phyloP scores from a whole-genome alignment of 768 basidiomycete genomes.

The Krasilnikovozyma curviuscula region DNA sequence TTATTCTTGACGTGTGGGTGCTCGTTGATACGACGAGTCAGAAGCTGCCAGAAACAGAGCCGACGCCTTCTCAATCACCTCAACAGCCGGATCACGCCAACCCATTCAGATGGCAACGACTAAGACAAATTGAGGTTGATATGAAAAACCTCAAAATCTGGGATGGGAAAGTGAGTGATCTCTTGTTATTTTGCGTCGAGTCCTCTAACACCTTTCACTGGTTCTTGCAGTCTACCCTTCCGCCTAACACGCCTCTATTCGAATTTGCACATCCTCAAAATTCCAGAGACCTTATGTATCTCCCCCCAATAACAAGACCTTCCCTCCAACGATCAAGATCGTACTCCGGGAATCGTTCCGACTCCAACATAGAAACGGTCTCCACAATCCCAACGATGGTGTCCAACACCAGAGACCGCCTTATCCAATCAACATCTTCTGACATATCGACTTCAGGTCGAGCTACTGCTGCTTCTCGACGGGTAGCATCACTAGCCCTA shows the following conservation, averaged over 20 bases:
- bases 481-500: not conserved
- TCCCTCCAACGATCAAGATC: slow-evolving; percentile 42
- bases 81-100: no score
- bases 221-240: slow-evolving; percentile 32
- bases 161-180: slow-evolving; percentile 39
- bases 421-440: no score
- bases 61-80: slow-evolving; percentile 13
- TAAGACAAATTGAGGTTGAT: slow-evolving; percentile 50
- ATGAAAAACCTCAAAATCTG: slow-evolving; percentile 41
- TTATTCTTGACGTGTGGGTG: slow-evolving; percentile 28
- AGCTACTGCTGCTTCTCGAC: no score
- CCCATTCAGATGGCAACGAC: slow-evolving; percentile 47
- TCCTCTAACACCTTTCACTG: not conserved
- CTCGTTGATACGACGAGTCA: not conserved
- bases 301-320: not conserved
- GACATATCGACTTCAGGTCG: no score
- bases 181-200: not conserved
- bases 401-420: slow-evolving; percentile 18
- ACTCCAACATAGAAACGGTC: slow-evolving; percentile 9
- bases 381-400: slow-evolving; percentile 16
- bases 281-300: not conserved
- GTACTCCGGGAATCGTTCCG: slow-evolving; percentile 29
- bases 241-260: slow-evolving; percentile 55
- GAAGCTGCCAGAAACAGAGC: slow-evolving; percentile 20
- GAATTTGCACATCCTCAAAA: not conserved